Percentiles rank a stretch among this genome's conserved stretches.
Evolutionary conservation across 2,329 filamentous ascomycete genomes (phyloP).

Genomic region (Erysiphe pulchra): DNA sequence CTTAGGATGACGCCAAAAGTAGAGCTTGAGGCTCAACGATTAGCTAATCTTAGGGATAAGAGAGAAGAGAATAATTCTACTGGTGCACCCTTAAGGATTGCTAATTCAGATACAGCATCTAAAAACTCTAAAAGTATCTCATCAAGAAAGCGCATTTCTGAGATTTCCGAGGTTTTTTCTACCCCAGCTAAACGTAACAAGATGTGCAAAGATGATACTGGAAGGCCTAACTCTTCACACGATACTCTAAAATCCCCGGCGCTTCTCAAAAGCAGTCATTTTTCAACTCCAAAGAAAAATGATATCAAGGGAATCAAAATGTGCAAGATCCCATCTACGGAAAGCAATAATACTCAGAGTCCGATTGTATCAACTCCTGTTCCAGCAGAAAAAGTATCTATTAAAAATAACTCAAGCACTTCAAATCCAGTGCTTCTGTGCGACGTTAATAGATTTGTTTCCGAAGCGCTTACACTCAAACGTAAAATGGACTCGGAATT

Average conservation of each 20-base stretch:
- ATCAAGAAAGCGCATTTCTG: slow-evolving; percentile 8
- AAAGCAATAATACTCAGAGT: slow-evolving; percentile 16
- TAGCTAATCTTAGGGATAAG: not conserved
- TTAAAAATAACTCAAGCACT: slow-evolving; percentile 6
- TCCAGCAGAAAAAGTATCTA: slow-evolving; percentile 11
- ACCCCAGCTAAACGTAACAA: slow-evolving; percentile 15
- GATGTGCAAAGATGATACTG: slow-evolving; percentile 9
- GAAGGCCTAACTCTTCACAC: slow-evolving; percentile 15
- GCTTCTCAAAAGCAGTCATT: slow-evolving; percentile 8
- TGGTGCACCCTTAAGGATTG: not conserved
- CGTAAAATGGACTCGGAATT: slow-evolving; percentile 10
- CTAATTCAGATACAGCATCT: not conserved
- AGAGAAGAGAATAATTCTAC: not conserved
- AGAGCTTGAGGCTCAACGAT: slow-evolving; percentile 4
- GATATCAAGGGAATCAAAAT: slow-evolving; percentile 14
- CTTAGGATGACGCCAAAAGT: slow-evolving; percentile 6
- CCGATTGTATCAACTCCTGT: slow-evolving; percentile 12
- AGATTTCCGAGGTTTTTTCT: slow-evolving; percentile 6
- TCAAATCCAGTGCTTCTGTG: not conserved
- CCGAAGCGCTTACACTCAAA: slow-evolving; percentile 9
- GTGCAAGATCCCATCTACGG: slow-evolving; percentile 16
- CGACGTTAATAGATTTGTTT: slow-evolving; percentile 2
- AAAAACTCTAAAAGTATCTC: not conserved
- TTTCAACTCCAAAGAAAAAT: slow-evolving; percentile 19
- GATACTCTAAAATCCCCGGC: slow-evolving; percentile 14